phyloP scores from a whole-genome alignment of 176 grass and related monocot genomes.

The Phragmites australis region DNA sequence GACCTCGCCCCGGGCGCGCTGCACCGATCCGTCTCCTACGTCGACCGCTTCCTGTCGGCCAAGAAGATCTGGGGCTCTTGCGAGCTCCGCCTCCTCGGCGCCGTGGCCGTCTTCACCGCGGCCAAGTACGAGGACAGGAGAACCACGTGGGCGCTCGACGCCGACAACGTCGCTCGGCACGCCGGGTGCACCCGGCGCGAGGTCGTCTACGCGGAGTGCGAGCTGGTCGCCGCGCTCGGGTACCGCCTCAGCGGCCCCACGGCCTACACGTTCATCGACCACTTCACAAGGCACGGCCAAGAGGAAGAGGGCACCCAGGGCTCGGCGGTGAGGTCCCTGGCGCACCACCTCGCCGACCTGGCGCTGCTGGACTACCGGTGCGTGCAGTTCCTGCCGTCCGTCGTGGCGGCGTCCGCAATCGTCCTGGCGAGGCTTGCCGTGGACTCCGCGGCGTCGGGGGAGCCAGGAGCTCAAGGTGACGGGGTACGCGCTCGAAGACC shows the following conservation, averaged over 20 bases:
- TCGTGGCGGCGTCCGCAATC: slow-evolving; percentile 27
- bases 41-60: slow-evolving; percentile 15
- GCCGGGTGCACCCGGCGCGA: background rate
- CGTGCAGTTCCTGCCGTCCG: background rate
- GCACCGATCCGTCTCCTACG: slow-evolving; percentile 27
- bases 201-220: background rate
- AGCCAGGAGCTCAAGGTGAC: background rate
- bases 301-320: no score
- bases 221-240: background rate
- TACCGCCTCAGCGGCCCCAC: slow-evolving; percentile 36
- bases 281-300: background rate
- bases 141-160: background rate
- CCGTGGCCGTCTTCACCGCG: background rate
- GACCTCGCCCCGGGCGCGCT: slow-evolving; percentile 3
- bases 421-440: background rate
- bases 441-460: background rate
- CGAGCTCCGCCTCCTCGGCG: background rate
- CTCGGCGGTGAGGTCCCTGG: background rate
- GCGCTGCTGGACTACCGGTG: slow-evolving; percentile 10
- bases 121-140: slow-evolving; percentile 13
- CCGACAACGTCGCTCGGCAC: background rate
- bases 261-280: slow-evolving; percentile 26
- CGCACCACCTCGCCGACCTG: background rate
- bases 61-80: background rate
- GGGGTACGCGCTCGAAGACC: background rate